These are phyloP conservation scores for Phytophthora hybrid DNA, from an alignment of 352 stramenopile genomes.

Conservation along the genomic window DNA sequence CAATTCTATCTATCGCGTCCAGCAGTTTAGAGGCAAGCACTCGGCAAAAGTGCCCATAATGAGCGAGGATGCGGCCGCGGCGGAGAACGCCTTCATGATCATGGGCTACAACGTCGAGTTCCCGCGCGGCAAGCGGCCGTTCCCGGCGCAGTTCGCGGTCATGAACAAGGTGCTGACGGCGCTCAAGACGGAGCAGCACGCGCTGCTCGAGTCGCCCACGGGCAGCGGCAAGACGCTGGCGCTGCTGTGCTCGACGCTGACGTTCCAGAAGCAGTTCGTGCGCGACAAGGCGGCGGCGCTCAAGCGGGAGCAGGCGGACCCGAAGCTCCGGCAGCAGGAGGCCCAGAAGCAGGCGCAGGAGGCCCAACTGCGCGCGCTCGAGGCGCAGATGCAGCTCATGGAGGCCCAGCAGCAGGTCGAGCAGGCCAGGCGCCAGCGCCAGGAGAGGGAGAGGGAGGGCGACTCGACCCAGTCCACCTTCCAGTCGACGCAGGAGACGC, in stretches of 20 bases:
- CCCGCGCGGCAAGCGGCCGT: constrained; percentile 80
- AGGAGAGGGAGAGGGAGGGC: background rate
- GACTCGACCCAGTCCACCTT: constrained; percentile 9
- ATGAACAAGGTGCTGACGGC: constrained; percentile 89
- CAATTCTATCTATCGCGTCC: background rate
- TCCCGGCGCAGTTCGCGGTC: constrained; percentile 85
- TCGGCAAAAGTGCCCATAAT: background rate
- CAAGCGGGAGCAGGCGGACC: constrained; percentile 20
- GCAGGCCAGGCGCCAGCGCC: constrained; percentile 23
- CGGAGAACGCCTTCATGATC: constrained; percentile 53
- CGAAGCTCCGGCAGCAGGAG: constrained; percentile 5
- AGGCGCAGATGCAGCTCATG: constrained; percentile 33
- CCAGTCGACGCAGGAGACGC: constrained; percentile 18
- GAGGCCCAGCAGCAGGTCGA: constrained; percentile 36
- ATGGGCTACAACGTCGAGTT: constrained; percentile 89
- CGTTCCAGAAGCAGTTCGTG: constrained; percentile 73
- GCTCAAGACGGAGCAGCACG: constrained; percentile 83
- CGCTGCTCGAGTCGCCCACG: constrained; percentile 86
- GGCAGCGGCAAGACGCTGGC: constrained; percentile 88
- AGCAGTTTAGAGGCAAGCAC: constrained; percentile 11
- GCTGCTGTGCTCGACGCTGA: constrained; percentile 84
- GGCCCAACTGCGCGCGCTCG: constrained; percentile 22
- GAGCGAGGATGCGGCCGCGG: background rate
- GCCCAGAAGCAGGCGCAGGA: constrained; percentile 33
- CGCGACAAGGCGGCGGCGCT: constrained; percentile 42